phyloP scores from a whole-genome alignment of 306 rosid species.

The Prunus fruticosa region DNA sequence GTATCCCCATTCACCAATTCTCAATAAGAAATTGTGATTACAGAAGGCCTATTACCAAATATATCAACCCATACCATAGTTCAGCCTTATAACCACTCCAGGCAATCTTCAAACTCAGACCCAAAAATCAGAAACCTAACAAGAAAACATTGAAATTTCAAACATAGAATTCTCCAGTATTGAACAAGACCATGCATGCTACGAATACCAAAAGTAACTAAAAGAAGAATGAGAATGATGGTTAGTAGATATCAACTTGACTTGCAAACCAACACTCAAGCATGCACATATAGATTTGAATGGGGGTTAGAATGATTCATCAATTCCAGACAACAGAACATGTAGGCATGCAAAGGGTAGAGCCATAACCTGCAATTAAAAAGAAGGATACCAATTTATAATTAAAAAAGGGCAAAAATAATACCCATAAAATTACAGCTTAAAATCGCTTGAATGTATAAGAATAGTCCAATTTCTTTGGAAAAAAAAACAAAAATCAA shows the following conservation, averaged over 20 bases:
- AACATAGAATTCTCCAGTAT: not conserved
- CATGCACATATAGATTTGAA: not conserved
- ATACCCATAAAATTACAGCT: not conserved
- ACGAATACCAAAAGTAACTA: not conserved
- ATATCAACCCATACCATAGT: slow-evolving; percentile 7
- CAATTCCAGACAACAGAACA: not conserved
- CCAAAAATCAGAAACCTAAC: slow-evolving; percentile 6
- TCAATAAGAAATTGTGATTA: slow-evolving; percentile 21
- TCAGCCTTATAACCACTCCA: slow-evolving; percentile 9
- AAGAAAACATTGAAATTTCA: not conserved
- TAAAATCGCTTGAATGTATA: not conserved
- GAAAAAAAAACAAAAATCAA: not conserved
- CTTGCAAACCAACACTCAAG: not conserved
- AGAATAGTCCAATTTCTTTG: not conserved
- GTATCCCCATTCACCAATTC: slow-evolving; percentile 52
- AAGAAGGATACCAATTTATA: not conserved
- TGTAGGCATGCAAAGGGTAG: not conserved
- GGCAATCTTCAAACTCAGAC: slow-evolving; percentile 1
- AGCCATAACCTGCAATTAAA: not conserved
- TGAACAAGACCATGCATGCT: not conserved
- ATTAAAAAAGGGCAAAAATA: not conserved
- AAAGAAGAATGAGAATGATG: not conserved
- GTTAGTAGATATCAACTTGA: not conserved
- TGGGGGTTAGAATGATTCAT: not conserved
- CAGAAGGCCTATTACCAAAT: slow-evolving; percentile 17